Percentiles rank a stretch among this genome's conserved stretches.
These are phyloP conservation scores for Caryopteris hybrid DNA, from an alignment of 305 asterid species.

Conservation along the genomic window DNA sequence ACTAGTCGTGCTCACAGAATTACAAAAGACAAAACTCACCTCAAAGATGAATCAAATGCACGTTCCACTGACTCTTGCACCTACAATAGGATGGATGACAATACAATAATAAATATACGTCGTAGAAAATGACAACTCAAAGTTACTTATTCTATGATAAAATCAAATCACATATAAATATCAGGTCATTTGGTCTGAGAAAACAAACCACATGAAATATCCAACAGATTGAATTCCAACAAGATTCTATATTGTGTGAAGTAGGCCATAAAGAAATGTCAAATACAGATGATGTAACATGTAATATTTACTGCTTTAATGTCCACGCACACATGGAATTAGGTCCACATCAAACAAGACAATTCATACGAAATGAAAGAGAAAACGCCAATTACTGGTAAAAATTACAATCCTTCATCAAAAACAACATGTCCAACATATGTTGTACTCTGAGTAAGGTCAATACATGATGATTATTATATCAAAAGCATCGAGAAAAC, in stretches of 20 bases:
- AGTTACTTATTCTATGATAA: neutral
- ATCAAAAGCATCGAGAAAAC: neutral
- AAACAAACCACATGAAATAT: no score
- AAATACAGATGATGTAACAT: neutral
- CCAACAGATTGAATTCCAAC: no score
- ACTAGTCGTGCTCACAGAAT: no score
- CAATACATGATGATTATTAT: neutral
- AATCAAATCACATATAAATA: neutral
- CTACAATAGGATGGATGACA: constrained; percentile 30
- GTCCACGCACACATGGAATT: neutral
- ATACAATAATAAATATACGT: neutral
- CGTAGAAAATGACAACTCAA: neutral
- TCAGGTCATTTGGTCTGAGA: no score
- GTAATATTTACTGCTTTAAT: constrained; percentile 1
- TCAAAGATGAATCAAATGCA: constrained; percentile 27
- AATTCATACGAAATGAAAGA: neutral
- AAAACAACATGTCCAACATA: neutral
- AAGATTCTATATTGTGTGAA: neutral
- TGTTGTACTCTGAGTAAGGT: neutral
- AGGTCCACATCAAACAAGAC: neutral
- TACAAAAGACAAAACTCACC: constrained; percentile 35
- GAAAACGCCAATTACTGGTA: neutral
- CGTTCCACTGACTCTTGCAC: constrained; percentile 60
- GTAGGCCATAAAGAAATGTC: neutral
- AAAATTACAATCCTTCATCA: constrained; percentile 11